A percentile compares a stretch with the other conserved stretches of the same genome.
Conservation (phyloP, 345 rosid species). For the Isatis tinctoria region DNA sequence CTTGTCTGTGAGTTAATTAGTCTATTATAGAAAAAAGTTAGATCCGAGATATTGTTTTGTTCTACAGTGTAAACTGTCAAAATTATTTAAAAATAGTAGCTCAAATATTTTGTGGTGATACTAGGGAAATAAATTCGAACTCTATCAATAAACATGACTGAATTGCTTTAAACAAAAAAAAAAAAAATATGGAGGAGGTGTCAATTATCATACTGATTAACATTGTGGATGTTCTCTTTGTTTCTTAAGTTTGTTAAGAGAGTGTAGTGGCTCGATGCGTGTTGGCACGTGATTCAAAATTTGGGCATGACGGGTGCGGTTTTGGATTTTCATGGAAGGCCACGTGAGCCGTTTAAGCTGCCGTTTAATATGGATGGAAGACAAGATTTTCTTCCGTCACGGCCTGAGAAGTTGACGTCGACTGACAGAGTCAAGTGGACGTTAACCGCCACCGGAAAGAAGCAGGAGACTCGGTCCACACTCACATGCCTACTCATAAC, state of each 20-base stretch:
- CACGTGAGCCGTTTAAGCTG: constrained; percentile 20
- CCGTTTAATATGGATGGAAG: constrained; percentile 28
- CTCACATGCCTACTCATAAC: not conserved
- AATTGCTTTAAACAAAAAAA: not conserved
- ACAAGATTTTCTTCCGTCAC: not conserved
- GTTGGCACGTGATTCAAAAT: constrained; percentile 13
- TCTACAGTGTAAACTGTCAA: not conserved
- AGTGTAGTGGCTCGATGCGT: not conserved
- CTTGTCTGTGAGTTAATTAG: too few relatives aligned
- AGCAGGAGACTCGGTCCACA: constrained; percentile 22
- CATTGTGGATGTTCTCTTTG: not conserved
- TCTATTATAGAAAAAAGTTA: not conserved
- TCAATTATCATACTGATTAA: not conserved
- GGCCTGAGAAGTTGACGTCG: constrained; percentile 26
- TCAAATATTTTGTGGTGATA: not conserved
- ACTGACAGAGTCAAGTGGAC: constrained; percentile 28
- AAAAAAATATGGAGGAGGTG: not conserved
- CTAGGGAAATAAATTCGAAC: not conserved
- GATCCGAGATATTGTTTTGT: not conserved
- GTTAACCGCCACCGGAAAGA: constrained; percentile 30
- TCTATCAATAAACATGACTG: not conserved
- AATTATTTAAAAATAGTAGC: not conserved
- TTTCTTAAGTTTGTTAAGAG: not conserved
- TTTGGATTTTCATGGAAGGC: constrained; percentile 21
- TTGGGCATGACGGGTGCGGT: not conserved